Conservation (phyloP, 2,329 filamentous ascomycete species). For the Fusarium tanahbumbuense region DNA sequence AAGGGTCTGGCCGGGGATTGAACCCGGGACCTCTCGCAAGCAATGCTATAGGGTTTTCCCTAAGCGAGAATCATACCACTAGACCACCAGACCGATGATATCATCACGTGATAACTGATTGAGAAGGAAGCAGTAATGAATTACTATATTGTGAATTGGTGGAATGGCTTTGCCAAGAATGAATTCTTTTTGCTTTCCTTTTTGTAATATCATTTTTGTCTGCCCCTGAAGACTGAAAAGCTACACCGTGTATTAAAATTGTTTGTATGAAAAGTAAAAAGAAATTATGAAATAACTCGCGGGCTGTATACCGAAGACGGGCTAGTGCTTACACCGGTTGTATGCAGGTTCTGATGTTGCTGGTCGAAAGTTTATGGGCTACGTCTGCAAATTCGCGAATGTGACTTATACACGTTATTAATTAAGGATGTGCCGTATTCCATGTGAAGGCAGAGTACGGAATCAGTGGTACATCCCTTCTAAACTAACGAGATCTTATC, state of each 20-base stretch:
- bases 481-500: background rate
- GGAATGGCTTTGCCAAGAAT: no score
- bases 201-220: background rate
- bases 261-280: no score
- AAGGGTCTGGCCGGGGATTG: constrained; percentile 59
- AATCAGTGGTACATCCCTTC: no score
- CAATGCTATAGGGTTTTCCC: constrained; percentile 58
- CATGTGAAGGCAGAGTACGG: no score
- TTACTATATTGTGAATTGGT: fast-evolving
- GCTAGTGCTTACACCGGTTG: background rate
- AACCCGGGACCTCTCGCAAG: constrained; percentile 60
- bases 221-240: background rate
- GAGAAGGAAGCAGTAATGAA: fast-evolving
- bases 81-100: constrained; percentile 63
- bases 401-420: no score
- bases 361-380: no score
- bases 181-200: background rate
- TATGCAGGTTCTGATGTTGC: background rate
- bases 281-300: no score
- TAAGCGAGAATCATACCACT: constrained; percentile 80
- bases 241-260: background rate
- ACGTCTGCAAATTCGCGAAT: no score
- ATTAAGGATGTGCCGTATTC: no score
- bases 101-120: background rate
- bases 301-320: background rate